phyloP scores from a whole-genome alignment of 768 basidiomycete species.

The Leucosporidium yakuticum region DNA sequence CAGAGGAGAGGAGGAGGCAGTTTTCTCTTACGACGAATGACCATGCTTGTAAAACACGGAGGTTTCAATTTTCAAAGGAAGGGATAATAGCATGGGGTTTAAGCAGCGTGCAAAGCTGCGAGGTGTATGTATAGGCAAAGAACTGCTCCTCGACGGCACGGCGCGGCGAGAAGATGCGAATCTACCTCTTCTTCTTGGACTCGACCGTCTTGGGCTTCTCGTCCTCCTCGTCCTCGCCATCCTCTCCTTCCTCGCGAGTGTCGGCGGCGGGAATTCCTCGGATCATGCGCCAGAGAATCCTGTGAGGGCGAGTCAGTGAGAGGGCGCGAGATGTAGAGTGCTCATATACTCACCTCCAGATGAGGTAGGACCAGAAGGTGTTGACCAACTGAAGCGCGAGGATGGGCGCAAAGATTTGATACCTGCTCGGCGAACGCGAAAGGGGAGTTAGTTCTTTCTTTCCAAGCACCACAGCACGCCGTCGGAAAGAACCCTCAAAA shows the following conservation, averaged over 20 bases:
- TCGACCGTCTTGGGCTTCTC: conserved; percentile 35
- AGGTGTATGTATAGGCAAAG: too few species aligned
- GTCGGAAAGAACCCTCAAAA: background rate
- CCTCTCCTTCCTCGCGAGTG: conserved; percentile 63
- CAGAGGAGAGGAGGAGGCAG: too few species aligned
- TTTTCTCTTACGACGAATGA: too few species aligned
- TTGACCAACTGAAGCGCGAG: conserved; percentile 73
- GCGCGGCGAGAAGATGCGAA: too few species aligned
- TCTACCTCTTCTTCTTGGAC: conserved; percentile 12
- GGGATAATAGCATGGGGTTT: too few species aligned
- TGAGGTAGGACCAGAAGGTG: conserved; percentile 84
- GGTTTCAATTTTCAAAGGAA: too few species aligned
- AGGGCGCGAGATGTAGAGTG: conserved; percentile 45
- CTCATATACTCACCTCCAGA: conserved; percentile 50
- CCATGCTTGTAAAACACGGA: too few species aligned
- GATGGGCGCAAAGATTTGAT: conserved; percentile 71
- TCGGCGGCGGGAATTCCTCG: conserved; percentile 47
- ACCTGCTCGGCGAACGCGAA: conserved; percentile 49
- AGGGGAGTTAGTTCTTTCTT: background rate
- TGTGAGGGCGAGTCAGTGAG: background rate
- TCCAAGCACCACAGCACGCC: background rate
- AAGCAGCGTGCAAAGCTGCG: too few species aligned
- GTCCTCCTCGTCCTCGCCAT: conserved; percentile 45
- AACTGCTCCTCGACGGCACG: too few species aligned
- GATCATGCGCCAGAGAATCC: conserved; percentile 30